Percentiles rank a stretch among this genome's conserved stretches.
phyloP scores from a whole-genome alignment of 495 filamentous ascomycete genomes.

The Glutinoglossum americanum region DNA sequence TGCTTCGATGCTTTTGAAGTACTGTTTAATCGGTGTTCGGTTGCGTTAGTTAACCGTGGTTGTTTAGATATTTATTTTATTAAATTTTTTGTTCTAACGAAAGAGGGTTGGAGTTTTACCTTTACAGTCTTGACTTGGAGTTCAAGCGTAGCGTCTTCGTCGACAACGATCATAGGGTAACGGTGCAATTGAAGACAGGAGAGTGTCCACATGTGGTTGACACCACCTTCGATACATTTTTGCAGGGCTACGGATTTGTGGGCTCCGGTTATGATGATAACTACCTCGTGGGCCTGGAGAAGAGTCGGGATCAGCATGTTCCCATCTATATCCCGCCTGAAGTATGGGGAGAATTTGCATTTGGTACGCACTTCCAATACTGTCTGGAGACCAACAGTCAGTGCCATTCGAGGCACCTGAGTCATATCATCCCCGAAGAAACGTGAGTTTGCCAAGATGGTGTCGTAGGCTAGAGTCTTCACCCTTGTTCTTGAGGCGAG shows the following conservation, averaged over 20 bases:
- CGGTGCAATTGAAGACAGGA: slow-evolving; percentile 62
- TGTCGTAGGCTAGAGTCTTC: slow-evolving; percentile 74
- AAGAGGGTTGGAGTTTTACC: slow-evolving; percentile 15
- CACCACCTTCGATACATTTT: slow-evolving; percentile 57
- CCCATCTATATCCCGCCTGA: no score
- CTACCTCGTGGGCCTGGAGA: slow-evolving; percentile 48
- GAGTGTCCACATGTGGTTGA: slow-evolving; percentile 82
- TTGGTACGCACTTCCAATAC: slow-evolving; percentile 41
- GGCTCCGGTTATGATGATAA: slow-evolving; percentile 60
- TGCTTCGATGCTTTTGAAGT: slow-evolving; percentile 46
- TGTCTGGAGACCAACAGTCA: slow-evolving; percentile 77
- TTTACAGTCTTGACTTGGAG: slow-evolving; percentile 75
- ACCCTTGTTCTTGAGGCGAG: slow-evolving; percentile 59
- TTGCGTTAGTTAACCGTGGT: no score
- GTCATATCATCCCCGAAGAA: slow-evolving; percentile 57
- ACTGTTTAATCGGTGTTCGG: no score
- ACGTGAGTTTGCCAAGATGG: slow-evolving; percentile 62
- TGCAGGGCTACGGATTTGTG: slow-evolving; percentile 67
- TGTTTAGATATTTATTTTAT: not conserved
- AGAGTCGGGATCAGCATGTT: no score
- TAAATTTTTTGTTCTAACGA: slow-evolving; percentile 4
- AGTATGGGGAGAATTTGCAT: no score
- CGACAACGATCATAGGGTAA: slow-evolving; percentile 60
- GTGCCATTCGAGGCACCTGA: slow-evolving; percentile 59
- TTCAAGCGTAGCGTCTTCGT: slow-evolving; percentile 69